A percentile compares a stretch with the other conserved stretches of the same genome.
Evolutionary conservation across 192 early-diverging fungal genomes (phyloP).

Genomic region (Backusella westeae): DNA sequence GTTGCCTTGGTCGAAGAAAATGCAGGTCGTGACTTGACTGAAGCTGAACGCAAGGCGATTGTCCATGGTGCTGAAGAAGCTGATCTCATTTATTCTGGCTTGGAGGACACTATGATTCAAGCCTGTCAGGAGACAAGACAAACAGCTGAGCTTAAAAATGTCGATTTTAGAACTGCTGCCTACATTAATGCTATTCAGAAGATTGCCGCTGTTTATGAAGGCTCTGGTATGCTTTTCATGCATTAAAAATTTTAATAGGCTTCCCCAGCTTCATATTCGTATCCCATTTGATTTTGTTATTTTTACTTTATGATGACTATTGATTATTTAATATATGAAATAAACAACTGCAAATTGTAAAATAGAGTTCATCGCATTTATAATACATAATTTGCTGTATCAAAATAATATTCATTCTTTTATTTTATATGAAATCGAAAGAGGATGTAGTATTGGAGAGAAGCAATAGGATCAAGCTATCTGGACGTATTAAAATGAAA

Average conservation of each 20-base stretch:
- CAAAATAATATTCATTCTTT: too few relatives aligned
- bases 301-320: neutral
- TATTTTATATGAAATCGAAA: too few relatives aligned
- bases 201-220: slow-evolving; percentile 71
- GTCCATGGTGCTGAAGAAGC: slow-evolving; percentile 83
- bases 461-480: too few relatives aligned
- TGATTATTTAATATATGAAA: too few relatives aligned
- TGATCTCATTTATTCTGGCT: slow-evolving; percentile 80
- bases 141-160: slow-evolving; percentile 60
- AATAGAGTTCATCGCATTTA: too few relatives aligned
- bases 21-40: slow-evolving; percentile 70
- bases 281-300: neutral
- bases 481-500: too few relatives aligned
- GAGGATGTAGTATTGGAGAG: too few relatives aligned
- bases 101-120: slow-evolving; percentile 82
- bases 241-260: neutral
- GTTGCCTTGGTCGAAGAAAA: slow-evolving; percentile 69
- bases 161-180: slow-evolving; percentile 78
- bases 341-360: too few relatives aligned
- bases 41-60: slow-evolving; percentile 69
- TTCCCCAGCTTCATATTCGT: too few relatives aligned
- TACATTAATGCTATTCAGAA: slow-evolving; percentile 79
- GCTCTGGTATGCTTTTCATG: slow-evolving; percentile 78
- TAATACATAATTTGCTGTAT: too few relatives aligned
- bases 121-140: slow-evolving; percentile 72